Percentiles rank a stretch among this genome's conserved stretches.
phyloP scores from a whole-genome alignment of 2,329 filamentous ascomycete genomes.

The Akanthomyces lecanii region DNA sequence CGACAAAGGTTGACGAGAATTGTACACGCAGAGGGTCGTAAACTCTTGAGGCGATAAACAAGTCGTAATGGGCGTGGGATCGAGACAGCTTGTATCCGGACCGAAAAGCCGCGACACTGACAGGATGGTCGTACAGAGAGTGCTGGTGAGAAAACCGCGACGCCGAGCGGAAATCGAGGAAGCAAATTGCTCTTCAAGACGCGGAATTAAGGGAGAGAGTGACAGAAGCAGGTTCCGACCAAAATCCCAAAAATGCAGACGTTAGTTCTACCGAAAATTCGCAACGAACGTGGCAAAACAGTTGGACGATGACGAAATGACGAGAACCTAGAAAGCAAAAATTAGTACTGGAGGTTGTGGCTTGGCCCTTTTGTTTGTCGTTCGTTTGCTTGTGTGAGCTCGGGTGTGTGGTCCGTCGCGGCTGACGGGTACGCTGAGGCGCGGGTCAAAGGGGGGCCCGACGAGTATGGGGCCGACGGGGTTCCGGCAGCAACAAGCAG shows the following conservation, averaged over 20 bases:
- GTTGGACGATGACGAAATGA: slow-evolving; percentile 38
- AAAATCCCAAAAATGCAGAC: slow-evolving; percentile 26
- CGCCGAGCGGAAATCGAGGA: slow-evolving; percentile 14
- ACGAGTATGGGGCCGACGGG: background rate
- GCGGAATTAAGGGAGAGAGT: slow-evolving; percentile 20
- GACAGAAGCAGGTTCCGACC: slow-evolving; percentile 25
- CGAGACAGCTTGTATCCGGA: slow-evolving; percentile 14
- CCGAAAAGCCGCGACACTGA: slow-evolving; percentile 15
- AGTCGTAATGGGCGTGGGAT: slow-evolving; percentile 13
- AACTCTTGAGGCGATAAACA: slow-evolving; percentile 13
- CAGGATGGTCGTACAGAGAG: slow-evolving; percentile 17
- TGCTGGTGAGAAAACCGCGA: slow-evolving; percentile 16
- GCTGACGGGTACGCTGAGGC: slow-evolving; percentile 15
- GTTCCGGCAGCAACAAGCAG: background rate
- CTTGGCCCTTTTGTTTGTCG: slow-evolving; percentile 8
- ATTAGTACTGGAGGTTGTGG: slow-evolving; percentile 10
- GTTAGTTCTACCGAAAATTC: slow-evolving; percentile 36
- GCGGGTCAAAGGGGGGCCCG: background rate
- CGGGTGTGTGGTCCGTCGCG: slow-evolving; percentile 2
- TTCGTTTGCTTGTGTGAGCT: slow-evolving; percentile 12
- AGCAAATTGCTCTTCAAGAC: slow-evolving; percentile 16
- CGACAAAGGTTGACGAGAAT: slow-evolving; percentile 7
- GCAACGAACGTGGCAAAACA: slow-evolving; percentile 38
- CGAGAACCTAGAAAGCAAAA: slow-evolving; percentile 34
- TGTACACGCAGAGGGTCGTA: slow-evolving; percentile 14